Evolutionary conservation across 78 protist genomes (phyloP).

Genomic region (Speleostelium caveatum): DNA sequence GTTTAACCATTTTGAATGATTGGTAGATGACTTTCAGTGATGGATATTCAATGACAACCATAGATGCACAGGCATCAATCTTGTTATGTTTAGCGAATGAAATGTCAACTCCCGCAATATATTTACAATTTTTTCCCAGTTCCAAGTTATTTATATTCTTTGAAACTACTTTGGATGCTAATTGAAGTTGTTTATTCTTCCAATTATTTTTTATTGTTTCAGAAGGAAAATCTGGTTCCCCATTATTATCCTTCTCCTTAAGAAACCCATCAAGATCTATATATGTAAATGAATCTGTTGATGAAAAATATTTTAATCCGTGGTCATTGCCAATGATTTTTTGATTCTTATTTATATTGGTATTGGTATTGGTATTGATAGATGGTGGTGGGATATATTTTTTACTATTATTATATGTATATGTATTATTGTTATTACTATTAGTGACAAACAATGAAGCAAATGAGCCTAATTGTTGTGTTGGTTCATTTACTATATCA

Average conservation of each 20-base stretch:
- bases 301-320: neutral
- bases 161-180: neutral
- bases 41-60: constrained; percentile 83
- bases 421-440: neutral
- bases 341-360: neutral
- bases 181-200: constrained; percentile 4
- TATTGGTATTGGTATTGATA: neutral
- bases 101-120: constrained; percentile 85
- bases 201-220: neutral
- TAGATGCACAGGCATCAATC: constrained; percentile 82
- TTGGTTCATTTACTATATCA: neutral
- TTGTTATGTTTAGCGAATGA: constrained; percentile 79
- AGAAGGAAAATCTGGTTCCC: neutral
- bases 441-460: neutral
- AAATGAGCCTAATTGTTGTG: neutral
- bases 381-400: neutral
- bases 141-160: constrained; percentile 1
- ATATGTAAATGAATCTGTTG: neutral
- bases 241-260: neutral
- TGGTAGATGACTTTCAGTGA: constrained; percentile 66
- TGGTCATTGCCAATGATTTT: neutral
- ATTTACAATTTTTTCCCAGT: neutral
- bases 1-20: constrained; percentile 67
- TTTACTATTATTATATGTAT: neutral
- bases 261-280: neutral